These are phyloP conservation scores for Schizosaccharomyces versatilis DNA, from an alignment of 1,139 yeast genomes.

Conservation along the genomic window DNA sequence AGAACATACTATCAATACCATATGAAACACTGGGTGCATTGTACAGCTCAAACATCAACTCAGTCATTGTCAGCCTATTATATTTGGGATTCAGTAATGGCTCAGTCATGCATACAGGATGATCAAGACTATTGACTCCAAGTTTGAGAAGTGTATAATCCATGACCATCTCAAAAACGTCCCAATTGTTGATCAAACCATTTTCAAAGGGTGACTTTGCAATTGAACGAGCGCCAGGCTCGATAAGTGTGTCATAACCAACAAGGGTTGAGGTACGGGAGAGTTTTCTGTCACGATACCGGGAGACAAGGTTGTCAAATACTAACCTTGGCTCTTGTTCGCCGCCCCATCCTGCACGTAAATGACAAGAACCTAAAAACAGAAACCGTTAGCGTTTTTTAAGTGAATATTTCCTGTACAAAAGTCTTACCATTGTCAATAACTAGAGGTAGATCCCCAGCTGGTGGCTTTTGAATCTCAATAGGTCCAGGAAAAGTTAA, in stretches of 20 bases:
- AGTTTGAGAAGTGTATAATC: slow-evolving; percentile 69
- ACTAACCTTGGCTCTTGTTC: slow-evolving; percentile 34
- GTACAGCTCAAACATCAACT: slow-evolving; percentile 63
- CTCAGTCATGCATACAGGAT: slow-evolving; percentile 70
- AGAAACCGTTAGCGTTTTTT: neutral
- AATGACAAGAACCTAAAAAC: slow-evolving; percentile 38
- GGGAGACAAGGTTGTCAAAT: slow-evolving; percentile 49
- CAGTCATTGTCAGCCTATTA: slow-evolving; percentile 54
- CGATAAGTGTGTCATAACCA: slow-evolving; percentile 64
- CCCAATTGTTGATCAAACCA: slow-evolving; percentile 76
- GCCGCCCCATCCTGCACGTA: slow-evolving; percentile 52
- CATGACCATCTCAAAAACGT: slow-evolving; percentile 47
- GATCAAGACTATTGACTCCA: slow-evolving; percentile 47
- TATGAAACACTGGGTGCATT: slow-evolving; percentile 48
- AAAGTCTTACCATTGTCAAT: slow-evolving; percentile 10
- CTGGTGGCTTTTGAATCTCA: neutral
- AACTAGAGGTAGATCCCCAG: slow-evolving; percentile 8
- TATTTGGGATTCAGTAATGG: slow-evolving; percentile 45
- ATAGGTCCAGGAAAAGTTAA: slow-evolving; percentile 1
- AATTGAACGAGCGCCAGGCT: slow-evolving; percentile 43
- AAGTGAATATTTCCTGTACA: neutral
- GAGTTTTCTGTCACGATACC: slow-evolving; percentile 58
- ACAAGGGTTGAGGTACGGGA: slow-evolving; percentile 43
- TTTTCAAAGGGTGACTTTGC: slow-evolving; percentile 75
- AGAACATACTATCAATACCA: slow-evolving; percentile 65